phyloP scores from a whole-genome alignment of 371 early-diverging fungal species.

The Choanephora cucurbitarum region DNA sequence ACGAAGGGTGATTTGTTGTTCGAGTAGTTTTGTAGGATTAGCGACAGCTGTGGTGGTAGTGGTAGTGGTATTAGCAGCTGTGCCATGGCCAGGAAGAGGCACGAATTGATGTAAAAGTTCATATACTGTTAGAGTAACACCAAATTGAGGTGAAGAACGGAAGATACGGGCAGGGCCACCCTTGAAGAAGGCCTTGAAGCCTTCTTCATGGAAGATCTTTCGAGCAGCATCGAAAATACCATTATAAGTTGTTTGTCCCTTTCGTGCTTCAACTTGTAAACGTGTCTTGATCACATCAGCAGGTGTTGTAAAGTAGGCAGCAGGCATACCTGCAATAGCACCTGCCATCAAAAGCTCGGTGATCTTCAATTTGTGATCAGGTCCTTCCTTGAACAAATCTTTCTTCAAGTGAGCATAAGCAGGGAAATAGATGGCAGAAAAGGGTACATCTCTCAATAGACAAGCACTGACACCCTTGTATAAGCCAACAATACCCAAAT shows the following conservation, averaged over 20 bases:
- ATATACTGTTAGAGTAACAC: conserved; percentile 92
- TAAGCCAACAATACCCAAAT: conserved; percentile 90
- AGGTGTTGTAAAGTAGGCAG: conserved; percentile 96
- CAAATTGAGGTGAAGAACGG: conserved; percentile 94
- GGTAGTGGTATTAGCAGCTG: conserved; percentile 28
- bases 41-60: conserved; percentile 20
- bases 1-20: conserved; percentile 47
- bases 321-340: conserved; percentile 96
- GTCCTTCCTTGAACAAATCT: conserved; percentile 81
- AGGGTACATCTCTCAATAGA: conserved; percentile 94
- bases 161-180: conserved; percentile 88
- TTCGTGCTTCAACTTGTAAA: conserved; percentile 90
- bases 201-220: conserved; percentile 92
- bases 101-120: conserved; percentile 85
- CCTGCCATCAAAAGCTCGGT: conserved; percentile 87
- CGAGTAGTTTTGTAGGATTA: conserved; percentile 18
- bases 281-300: conserved; percentile 99
- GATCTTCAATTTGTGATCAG: conserved; percentile 72
- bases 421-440: conserved; percentile 97
- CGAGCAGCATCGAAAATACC: conserved; percentile 87
- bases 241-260: conserved; percentile 85
- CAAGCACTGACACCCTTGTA: conserved; percentile 96
- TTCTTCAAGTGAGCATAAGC: conserved; percentile 92
- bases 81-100: conserved; percentile 62
- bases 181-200: conserved; percentile 94